A percentile compares a stretch with the other conserved stretches of the same genome.
Evolutionary conservation across 768 basidiomycete genomes (phyloP).

Genomic region (Arthromyces matolae): DNA sequence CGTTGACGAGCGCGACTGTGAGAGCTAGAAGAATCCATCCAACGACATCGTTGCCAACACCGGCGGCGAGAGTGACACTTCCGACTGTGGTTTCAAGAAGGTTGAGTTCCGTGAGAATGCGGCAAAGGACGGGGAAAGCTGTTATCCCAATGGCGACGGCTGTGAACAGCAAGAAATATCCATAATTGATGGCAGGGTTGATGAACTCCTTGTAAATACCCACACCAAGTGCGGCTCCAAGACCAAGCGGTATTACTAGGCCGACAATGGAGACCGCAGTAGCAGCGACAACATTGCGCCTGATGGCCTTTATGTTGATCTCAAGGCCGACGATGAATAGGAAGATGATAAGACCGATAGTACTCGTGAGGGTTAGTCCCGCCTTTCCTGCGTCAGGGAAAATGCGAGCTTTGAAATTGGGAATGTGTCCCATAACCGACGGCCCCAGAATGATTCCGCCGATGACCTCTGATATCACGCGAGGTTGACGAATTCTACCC

Average conservation of each 20-base stretch:
- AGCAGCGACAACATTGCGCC: conserved; percentile 56
- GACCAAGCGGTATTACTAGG: conserved; percentile 71
- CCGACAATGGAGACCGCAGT: conserved; percentile 62
- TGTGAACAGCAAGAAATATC: conserved; percentile 84
- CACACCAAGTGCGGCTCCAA: conserved; percentile 72
- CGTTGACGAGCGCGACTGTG: conserved; percentile 79
- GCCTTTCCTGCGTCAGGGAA: conserved; percentile 52
- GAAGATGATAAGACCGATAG: conserved; percentile 74
- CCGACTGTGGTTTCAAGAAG: conserved; percentile 84
- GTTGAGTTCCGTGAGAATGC: conserved; percentile 80
- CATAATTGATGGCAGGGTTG: conserved; percentile 54
- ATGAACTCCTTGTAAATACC: conserved; percentile 72
- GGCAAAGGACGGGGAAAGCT: conserved; percentile 78
- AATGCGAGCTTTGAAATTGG: conserved; percentile 56
- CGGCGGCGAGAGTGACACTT: conserved; percentile 75
- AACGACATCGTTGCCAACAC: conserved; percentile 70
- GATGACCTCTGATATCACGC: conserved; percentile 90
- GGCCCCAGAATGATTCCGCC: conserved; percentile 85
- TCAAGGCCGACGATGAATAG: conserved; percentile 85
- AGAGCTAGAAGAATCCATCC: conserved; percentile 84
- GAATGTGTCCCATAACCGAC: conserved; percentile 75
- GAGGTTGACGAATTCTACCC: conserved; percentile 73
- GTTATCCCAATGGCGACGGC: conserved; percentile 82
- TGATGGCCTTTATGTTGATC: conserved; percentile 69
- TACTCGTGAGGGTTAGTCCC: conserved; percentile 67